Base-by-base conservation (phyloP, 106 monocot species). In the Dioscorea dumetorum region DNA sequence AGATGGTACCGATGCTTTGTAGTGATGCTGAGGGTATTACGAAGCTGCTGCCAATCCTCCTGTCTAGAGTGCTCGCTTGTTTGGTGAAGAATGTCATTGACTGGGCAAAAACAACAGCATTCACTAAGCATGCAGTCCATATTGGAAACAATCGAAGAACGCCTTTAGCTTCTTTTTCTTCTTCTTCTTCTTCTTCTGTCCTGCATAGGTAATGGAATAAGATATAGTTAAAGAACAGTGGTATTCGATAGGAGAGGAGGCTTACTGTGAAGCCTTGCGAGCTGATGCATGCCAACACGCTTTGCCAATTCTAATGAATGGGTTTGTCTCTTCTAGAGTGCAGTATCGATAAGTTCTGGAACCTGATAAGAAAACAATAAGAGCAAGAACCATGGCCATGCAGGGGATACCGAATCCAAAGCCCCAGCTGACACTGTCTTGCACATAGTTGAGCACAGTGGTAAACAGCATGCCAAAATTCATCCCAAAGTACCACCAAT, bases 401-500 rank as follows among this genome's bases (percentile, higher is more conserved):
- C 2, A 61, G 3, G 78, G 78, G 22, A 78, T 59, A 3, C 72
- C 72, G n/a, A 78, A 78, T 8, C 78, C 78, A 16, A 72, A 34
- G 23, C 61, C 78, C 78, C 78, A 78, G 17, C 78, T 35, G 31
- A 79, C 57, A 31, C 60, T 73, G 0, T 79, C 73, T 48, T 79
- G 73, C n/a, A 79, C 68, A 57, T 73, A 79, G 23, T 20, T 63
- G 20, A 79, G 23, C 28, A 61, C 3, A 12, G 63, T 20, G 41
- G 73, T 57, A 22, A 63, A 9, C 12, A 41, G 52, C 9, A 61
- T 58, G 16, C 72, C 67, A 6, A 22, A 24, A 24, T 51, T 67
- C 78, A 78, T 60, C 1, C 61, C 59, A 28, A 71, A 81, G 50
- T 76, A 67, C 75, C 75, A 81, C 75, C 80, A 75, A 61, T 81